Evolutionary conservation across 345 rosid species (phyloP), one percentile per base, ranked within the genome.

Genomic region (Trapa incisa): DNA sequence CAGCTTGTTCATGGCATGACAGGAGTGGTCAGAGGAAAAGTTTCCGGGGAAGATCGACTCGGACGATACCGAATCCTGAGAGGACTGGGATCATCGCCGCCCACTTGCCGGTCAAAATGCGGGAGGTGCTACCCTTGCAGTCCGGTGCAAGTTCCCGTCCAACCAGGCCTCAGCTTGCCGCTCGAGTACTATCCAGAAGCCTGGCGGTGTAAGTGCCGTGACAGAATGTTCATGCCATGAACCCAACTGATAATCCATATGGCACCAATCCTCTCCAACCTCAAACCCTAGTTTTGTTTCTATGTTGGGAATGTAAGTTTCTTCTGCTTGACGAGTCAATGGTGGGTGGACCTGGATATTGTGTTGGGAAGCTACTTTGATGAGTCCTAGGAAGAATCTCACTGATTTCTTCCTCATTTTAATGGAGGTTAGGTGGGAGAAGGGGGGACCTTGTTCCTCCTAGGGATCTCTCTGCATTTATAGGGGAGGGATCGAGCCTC

Each of bases 121-220:
- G 93, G 90, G 17, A 74, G 67, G 63, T 94, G 97, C 76, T 77
- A 72, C 11, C 97, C 99, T 16, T 94, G 99, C 80, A 65, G 73
- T 53, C 82, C 96, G 68, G 97, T 91, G 75, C 99, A 87, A 67
- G 96, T 94, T 60, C 86, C 99, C 66, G 78, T 94, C 72, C 93
- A 86, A 64, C 96, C 91, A 1, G 95, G 97, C 50, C 63, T 82
- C 17, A 82, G 80, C 65, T 57, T 76, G 67, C 96, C 96, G 56
- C 73, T 81, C 37, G 97, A 94, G 84, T 94, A 94, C 75, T 91
- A 91, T 70, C 97, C 99, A 16, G 99, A 94, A 81, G 97, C 99
- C 58, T 91, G 99, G 99, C 88, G 99, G 13, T 94, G 99, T 81
- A 86, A 89, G 82, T 91, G 99, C 69, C 92, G 95, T 47, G 78